Conservation (phyloP, 129 eudicot genomes). For the Flaveria brownii region DNA sequence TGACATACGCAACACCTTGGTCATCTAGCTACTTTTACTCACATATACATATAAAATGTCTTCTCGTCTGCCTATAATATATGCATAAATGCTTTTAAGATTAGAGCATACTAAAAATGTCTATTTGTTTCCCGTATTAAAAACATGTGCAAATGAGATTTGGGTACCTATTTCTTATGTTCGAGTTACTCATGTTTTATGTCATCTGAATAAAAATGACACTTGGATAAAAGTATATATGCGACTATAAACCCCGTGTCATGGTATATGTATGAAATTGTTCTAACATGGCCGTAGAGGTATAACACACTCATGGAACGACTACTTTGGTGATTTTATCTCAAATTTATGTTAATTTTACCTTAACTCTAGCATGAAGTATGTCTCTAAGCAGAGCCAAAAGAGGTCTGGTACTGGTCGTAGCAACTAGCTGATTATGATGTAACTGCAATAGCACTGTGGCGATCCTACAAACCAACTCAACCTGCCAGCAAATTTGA, state of each 20-base stretch:
- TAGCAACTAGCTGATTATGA: slow-evolving; percentile 75
- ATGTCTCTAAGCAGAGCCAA: slow-evolving; percentile 70
- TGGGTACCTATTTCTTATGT: not conserved
- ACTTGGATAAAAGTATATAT: not conserved
- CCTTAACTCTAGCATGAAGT: slow-evolving; percentile 88
- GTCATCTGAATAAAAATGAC: not conserved
- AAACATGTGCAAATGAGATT: not conserved
- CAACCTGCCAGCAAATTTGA: slow-evolving; percentile 59
- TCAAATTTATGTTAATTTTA: slow-evolving; percentile 24
- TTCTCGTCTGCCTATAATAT: not conserved
- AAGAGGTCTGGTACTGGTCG: slow-evolving; percentile 71
- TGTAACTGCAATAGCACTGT: slow-evolving; percentile 74
- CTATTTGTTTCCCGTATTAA: not conserved
- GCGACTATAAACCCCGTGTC: not conserved
- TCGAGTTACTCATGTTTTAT: not conserved
- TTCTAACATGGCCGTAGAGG: not conserved
- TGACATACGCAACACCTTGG: not conserved
- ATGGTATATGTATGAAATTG: not conserved
- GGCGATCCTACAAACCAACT: slow-evolving; percentile 82
- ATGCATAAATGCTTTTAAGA: not conserved
- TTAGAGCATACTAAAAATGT: not conserved
- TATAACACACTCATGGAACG: not conserved
- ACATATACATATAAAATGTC: not conserved
- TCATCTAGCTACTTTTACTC: not conserved
- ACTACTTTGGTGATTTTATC: not conserved